Evolutionary conservation across 805 yeast genomes (phyloP).

Genomic region (Ogataea nakhonphanomensis): DNA sequence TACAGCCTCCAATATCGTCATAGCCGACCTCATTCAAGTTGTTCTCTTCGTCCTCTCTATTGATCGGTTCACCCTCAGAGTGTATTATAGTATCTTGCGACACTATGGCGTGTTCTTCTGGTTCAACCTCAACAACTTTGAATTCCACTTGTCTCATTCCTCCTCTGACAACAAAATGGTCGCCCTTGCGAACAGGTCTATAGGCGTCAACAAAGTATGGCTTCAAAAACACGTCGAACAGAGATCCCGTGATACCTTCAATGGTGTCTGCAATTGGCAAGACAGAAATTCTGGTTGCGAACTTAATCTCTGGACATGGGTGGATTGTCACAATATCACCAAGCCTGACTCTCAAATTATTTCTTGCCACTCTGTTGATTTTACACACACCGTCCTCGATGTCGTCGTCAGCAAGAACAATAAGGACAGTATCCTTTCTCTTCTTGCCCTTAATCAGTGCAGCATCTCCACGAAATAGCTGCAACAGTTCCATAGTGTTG

Average conservation of each 20-base stretch:
- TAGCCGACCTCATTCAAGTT: conserved; percentile 96
- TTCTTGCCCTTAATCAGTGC: conserved; percentile 96
- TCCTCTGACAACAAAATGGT: conserved; percentile 93
- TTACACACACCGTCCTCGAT: conserved; percentile 94
- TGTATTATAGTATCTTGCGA: conserved; percentile 98
- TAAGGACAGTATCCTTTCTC: conserved; percentile 94
- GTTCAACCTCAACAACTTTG: conserved; percentile 97
- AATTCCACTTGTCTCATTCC: conserved; percentile 99
- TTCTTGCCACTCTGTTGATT: conserved; percentile 92
- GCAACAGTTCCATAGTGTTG: conserved; percentile 90
- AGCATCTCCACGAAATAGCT: conserved; percentile 96
- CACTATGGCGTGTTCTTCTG: conserved; percentile 94
- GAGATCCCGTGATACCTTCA: conserved; percentile 95
- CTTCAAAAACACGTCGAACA: conserved; percentile 92
- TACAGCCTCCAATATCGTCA: conserved; percentile 98
- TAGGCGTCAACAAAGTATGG: conserved; percentile 99
- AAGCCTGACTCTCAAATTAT: conserved; percentile 87
- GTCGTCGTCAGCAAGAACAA: conserved; percentile 94
- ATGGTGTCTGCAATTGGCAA: conserved; percentile 97
- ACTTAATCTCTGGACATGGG: conserved; percentile 97
- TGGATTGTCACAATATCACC: conserved; percentile 91
- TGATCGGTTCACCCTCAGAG: conserved; percentile 98
- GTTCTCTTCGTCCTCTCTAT: conserved; percentile 96
- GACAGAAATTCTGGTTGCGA: conserved; percentile 90
- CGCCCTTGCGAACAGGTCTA: conserved; percentile 97